Percentiles rank a stretch among this genome's conserved stretches.
Evolutionary conservation across 2,329 filamentous ascomycete species (phyloP).

Genomic region (Alternaria triticina): DNA sequence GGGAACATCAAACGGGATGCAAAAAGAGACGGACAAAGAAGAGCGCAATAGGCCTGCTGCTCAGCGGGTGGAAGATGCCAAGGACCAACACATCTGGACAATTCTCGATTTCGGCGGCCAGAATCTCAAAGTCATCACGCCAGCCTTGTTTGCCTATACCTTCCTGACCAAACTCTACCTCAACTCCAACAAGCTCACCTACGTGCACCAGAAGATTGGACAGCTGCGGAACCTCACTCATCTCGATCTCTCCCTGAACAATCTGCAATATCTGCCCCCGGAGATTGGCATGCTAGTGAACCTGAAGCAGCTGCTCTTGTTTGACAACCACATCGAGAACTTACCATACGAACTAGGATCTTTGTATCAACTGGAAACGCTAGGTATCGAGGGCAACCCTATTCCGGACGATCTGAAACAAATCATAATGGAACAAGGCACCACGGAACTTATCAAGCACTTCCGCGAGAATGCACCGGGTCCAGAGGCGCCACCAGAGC

Average conservation of each 20-base stretch:
- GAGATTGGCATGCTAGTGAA: conserved; percentile 98
- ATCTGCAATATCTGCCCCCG: conserved; percentile 78
- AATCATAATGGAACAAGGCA: conserved; percentile 85
- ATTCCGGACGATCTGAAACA: conserved; percentile 77
- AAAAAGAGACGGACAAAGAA: conserved; percentile 60
- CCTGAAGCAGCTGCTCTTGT: conserved; percentile 81
- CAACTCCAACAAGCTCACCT: conserved; percentile 86
- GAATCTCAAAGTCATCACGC: conserved; percentile 81
- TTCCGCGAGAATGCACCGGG: conserved; percentile 85
- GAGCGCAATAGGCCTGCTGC: conserved; percentile 70
- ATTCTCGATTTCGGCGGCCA: conserved; percentile 96
- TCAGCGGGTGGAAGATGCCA: conserved; percentile 53
- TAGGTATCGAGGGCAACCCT: conserved; percentile 93
- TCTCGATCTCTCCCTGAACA: conserved; percentile 88
- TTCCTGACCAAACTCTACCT: conserved; percentile 94
- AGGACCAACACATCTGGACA: conserved; percentile 78
- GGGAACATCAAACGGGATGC: conserved; percentile 57
- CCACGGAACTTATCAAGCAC: conserved; percentile 80
- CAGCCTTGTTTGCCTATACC: conserved; percentile 80
- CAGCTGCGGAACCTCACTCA: conserved; percentile 79
- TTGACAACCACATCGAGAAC: conserved; percentile 85
- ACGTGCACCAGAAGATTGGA: conserved; percentile 81
- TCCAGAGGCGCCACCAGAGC: conserved; percentile 75
- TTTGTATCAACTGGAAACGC: conserved; percentile 82
- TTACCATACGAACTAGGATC: conserved; percentile 89